These are phyloP conservation scores for Chaetomium olivaceum DNA, from an alignment of 2,329 filamentous ascomycete genomes.

Conservation along the genomic window DNA sequence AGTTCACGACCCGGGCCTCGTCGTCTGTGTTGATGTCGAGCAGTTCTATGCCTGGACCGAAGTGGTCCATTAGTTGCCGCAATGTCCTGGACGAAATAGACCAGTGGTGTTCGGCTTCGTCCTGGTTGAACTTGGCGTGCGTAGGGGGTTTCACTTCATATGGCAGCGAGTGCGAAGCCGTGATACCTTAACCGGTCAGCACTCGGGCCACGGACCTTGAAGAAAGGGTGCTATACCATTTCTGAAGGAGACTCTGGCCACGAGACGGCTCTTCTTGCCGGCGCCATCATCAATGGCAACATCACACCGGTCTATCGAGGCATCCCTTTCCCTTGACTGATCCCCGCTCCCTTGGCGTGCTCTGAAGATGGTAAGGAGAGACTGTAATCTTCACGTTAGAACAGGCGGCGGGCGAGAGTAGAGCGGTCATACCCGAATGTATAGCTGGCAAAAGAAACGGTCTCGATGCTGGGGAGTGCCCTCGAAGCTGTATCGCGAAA, in stretches of 20 bases:
- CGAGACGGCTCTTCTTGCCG: constrained; percentile 70
- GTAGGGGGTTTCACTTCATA: constrained; percentile 74
- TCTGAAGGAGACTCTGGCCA: constrained; percentile 71
- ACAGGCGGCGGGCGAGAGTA: neutral
- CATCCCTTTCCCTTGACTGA: constrained; percentile 62
- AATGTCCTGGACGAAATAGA: constrained; percentile 69
- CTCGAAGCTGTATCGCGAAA: constrained; percentile 69
- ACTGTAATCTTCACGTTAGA: constrained; percentile 42
- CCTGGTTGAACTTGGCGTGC: constrained; percentile 72
- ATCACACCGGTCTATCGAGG: constrained; percentile 72
- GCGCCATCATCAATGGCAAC: constrained; percentile 71
- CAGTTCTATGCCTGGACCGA: constrained; percentile 77
- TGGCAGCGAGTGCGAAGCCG: constrained; percentile 73
- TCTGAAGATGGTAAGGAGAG: constrained; percentile 73
- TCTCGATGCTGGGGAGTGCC: constrained; percentile 53
- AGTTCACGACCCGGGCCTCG: constrained; percentile 66
- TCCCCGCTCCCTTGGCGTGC: constrained; percentile 59
- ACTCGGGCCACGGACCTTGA: neutral
- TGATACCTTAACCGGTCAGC: constrained; percentile 55
- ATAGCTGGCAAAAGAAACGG: constrained; percentile 73
- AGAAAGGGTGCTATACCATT: constrained; percentile 55
- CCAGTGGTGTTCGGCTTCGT: constrained; percentile 69
- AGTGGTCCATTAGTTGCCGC: constrained; percentile 76
- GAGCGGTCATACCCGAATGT: constrained; percentile 58
- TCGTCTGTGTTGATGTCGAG: constrained; percentile 75